Base-by-base conservation (phyloP, 2,329 filamentous ascomycete genomes). In the Sporothrix humicola region DNA sequence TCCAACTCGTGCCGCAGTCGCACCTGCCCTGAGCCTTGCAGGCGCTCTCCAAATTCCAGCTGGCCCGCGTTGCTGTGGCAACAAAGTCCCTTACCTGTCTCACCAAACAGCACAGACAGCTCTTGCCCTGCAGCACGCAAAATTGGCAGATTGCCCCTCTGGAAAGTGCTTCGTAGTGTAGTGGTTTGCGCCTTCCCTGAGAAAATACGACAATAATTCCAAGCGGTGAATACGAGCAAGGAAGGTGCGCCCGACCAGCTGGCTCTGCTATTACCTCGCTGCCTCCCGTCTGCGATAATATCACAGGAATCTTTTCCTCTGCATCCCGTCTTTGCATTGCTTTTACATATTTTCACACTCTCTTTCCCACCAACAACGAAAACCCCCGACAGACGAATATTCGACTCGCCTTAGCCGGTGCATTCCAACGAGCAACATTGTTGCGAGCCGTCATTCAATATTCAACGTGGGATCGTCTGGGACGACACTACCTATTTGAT, bases 11-110 rank as follows among this genome's bases (percentile, higher is more conserved):
- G 46, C 31, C 26, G 8, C 23, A 68, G 9, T 69, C 37, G 68
- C 72, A 59, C 68, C 48, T 73, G 68, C 72, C 66, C 20, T 59
- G 48, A 37, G 31, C 31, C 31, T 50, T 52, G 63, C 6, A 42
- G 9, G 26, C 17, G 66, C 15, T 23, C 46, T 6, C 56, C 23
- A 54, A 52, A 69, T 69, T 69, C 65, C 54, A 54, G 50, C 20
- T 7, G 61, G 17, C 1, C 9, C 15, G 3, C 20, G 73, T 73
- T 73, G 69, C 73, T 42, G 26, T 73, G 69, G 69, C 69, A 73
- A 73, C 73, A 69, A 6, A 61, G 31, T 1, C 48, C 15, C 15
- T 31, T 7, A 1, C 56, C 13, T 68, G 59, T 68, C 69, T 71
- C 73, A 59, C 37, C 48, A 66, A 71, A 71, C 54, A 69, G 52